Evolutionary conservation across 202 grass and related monocot genomes (phyloP).

Genomic region (Sporobolus alterniflorus): DNA sequence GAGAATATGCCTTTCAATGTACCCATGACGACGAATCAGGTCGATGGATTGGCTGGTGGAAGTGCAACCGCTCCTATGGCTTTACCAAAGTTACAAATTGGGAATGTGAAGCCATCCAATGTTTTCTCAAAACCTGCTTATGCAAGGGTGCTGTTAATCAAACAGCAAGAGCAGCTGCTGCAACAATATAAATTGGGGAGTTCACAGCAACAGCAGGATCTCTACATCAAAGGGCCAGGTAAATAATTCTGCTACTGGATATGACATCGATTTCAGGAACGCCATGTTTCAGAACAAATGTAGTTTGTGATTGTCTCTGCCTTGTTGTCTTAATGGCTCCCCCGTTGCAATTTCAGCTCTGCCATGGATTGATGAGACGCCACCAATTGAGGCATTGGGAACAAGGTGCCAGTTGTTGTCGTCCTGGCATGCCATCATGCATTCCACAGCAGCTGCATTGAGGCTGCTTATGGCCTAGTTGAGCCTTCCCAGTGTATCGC

Average conservation of each 20-base stretch:
- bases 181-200: constrained; percentile 40
- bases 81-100: constrained; percentile 39
- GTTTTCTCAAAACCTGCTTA: constrained; percentile 22
- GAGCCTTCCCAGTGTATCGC: constrained; percentile 47
- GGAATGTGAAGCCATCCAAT: constrained; percentile 36
- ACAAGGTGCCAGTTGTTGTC: constrained; percentile 44
- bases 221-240: constrained; percentile 60
- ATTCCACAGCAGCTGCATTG: constrained; percentile 54
- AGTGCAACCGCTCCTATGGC: constrained; percentile 17
- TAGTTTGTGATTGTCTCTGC: not conserved
- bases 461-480: constrained; percentile 33
- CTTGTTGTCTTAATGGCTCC: not conserved
- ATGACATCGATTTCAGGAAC: not conserved
- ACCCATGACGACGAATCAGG: constrained; percentile 12
- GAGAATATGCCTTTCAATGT: constrained; percentile 11
- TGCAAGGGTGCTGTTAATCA: constrained; percentile 25
- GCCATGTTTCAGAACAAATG: not conserved
- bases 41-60: not conserved
- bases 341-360: constrained; percentile 39
- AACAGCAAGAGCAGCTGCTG: constrained; percentile 49
- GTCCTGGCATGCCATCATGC: constrained; percentile 52
- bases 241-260: constrained; percentile 3
- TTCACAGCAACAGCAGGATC: not conserved
- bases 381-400: constrained; percentile 40
- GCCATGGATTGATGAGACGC: constrained; percentile 13